These are phyloP conservation scores for Hirsutella minnesotensis DNA, from an alignment of 2,329 filamentous ascomycete species.

Conservation along the genomic window DNA sequence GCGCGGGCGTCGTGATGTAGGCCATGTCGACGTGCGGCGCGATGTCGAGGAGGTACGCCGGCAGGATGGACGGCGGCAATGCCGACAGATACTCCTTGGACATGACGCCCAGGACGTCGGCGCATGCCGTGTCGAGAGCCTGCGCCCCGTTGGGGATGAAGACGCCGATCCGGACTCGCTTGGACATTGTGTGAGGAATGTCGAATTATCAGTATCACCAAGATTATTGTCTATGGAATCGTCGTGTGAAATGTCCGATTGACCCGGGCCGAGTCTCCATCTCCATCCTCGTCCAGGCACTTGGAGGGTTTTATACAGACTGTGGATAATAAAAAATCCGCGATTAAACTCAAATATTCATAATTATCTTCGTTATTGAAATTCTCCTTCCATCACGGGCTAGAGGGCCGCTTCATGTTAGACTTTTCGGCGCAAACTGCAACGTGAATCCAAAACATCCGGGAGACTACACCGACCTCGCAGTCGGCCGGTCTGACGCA, in stretches of 20 bases:
- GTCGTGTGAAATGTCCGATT: background rate
- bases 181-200: slow-evolving; percentile 3
- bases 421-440: too few species aligned
- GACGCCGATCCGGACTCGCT: slow-evolving; percentile 32
- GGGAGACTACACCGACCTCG: background rate
- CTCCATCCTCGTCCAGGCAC: too few species aligned
- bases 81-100: slow-evolving; percentile 29
- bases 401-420: too few species aligned
- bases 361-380: too few species aligned
- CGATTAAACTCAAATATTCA: too few species aligned
- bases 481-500: background rate
- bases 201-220: too few species aligned
- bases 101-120: slow-evolving; percentile 37
- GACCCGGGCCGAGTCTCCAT: too few species aligned
- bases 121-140: slow-evolving; percentile 36
- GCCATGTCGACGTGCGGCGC: slow-evolving; percentile 30
- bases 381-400: too few species aligned
- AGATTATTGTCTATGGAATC: too few species aligned
- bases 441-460: background rate
- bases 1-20: slow-evolving; percentile 31
- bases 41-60: slow-evolving; percentile 22
- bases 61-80: slow-evolving; percentile 15
- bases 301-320: too few species aligned
- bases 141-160: slow-evolving; percentile 35
- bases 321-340: too few species aligned